Conservation (phyloP, 129 eudicot species). For the Centella asiatica region DNA sequence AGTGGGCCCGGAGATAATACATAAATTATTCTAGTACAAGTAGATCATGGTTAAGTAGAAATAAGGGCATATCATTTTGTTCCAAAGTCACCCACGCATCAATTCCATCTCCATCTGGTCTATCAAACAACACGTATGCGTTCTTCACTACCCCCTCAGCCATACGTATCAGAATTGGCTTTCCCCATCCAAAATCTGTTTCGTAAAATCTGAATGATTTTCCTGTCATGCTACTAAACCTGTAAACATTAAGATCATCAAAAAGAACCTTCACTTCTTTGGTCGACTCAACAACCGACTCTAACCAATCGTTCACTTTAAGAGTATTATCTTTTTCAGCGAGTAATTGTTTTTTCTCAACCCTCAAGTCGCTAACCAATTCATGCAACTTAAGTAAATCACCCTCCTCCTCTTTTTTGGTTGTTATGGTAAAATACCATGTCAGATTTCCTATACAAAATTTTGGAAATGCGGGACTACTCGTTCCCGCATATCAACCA, state of each 20-base stretch:
- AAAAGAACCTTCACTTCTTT: constrained; percentile 11
- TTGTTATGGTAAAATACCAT: too few relatives aligned
- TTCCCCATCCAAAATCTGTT: constrained; percentile 33
- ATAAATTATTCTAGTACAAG: too few relatives aligned
- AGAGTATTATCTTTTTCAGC: constrained; percentile 12
- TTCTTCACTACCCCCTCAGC: constrained; percentile 17
- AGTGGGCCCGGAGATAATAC: too few relatives aligned
- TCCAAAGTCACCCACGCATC: constrained; percentile 29
- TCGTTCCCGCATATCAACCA: constrained; percentile 24
- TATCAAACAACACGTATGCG: constrained; percentile 25
- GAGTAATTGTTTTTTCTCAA: constrained; percentile 4
- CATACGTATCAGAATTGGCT: constrained; percentile 27
- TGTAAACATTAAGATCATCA: constrained; percentile 18
- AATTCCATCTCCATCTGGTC: constrained; percentile 23
- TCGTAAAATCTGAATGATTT: constrained; percentile 24
- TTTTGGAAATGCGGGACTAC: constrained; percentile 22
- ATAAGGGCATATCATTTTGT: constrained; percentile 1
- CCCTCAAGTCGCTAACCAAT: constrained; percentile 9
- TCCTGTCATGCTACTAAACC: constrained; percentile 28
- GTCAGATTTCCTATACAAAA: constrained; percentile 21
- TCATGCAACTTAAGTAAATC: constrained; percentile 15
- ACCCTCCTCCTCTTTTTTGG: too few relatives aligned
- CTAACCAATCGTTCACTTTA: constrained; percentile 12
- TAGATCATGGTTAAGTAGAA: too few relatives aligned
- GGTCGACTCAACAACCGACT: constrained; percentile 14